Percentiles rank a stretch among this genome's conserved stretches.
phyloP scores from a whole-genome alignment of 1,284 basidiomycete species.

The Tilletia indica region DNA sequence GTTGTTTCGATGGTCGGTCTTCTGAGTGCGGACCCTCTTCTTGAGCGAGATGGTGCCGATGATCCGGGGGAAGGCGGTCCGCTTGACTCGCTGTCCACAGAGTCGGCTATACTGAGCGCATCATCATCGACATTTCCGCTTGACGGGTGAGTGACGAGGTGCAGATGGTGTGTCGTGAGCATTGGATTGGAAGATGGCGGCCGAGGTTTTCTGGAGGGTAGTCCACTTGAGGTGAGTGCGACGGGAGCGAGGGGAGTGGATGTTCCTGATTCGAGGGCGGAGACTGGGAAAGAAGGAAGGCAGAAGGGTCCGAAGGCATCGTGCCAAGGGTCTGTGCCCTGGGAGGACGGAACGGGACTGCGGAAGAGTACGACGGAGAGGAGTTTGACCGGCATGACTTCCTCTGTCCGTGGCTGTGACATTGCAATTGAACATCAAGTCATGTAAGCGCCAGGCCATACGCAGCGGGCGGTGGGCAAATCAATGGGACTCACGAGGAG shows the following conservation, averaged over 20 bases:
- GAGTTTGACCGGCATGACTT: conserved; percentile 19
- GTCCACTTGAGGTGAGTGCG: not conserved
- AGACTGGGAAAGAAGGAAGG: conserved; percentile 46
- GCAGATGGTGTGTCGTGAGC: conserved; percentile 51
- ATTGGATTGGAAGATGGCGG: conserved; percentile 23
- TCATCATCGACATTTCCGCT: not conserved
- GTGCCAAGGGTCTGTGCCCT: conserved; percentile 54
- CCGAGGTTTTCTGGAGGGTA: conserved; percentile 4
- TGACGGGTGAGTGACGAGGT: not conserved
- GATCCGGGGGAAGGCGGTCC: conserved; percentile 20
- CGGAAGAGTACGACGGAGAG: conserved; percentile 45
- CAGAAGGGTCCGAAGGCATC: conserved; percentile 54
- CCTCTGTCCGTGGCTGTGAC: too few species aligned
- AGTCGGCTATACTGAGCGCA: not conserved
- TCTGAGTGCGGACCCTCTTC: not conserved
- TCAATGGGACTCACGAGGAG: too few species aligned
- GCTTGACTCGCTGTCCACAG: not conserved
- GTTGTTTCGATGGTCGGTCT: conserved; percentile 2
- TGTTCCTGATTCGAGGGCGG: conserved; percentile 48
- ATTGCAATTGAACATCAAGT: too few species aligned
- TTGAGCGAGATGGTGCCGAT: conserved; percentile 33
- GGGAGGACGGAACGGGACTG: conserved; percentile 44
- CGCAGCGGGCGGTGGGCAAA: too few species aligned
- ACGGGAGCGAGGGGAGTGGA: conserved; percentile 42
- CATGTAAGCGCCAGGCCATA: too few species aligned